A percentile compares a stretch with the other conserved stretches of the same genome.
phyloP scores from a whole-genome alignment of 1,284 basidiomycete genomes.

The Tranzscheliella williamsii region DNA sequence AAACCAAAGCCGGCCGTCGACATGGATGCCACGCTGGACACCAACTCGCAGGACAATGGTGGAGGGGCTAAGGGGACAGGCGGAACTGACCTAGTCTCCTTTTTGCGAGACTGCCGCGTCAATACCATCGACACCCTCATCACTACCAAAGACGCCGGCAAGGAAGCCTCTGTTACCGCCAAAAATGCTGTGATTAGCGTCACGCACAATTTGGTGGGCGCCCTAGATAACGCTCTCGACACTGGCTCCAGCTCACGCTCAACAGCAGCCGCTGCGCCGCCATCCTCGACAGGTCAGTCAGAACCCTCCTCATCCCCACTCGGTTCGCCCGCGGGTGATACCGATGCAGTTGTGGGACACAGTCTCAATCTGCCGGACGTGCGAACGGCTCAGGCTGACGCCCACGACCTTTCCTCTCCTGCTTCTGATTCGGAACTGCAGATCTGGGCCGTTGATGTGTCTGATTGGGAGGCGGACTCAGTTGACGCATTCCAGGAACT shows the following conservation, averaged over 20 bases:
- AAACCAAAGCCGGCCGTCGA: slow-evolving; percentile 13
- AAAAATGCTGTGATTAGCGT: neutral
- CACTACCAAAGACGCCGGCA: slow-evolving; percentile 10
- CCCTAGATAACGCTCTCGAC: neutral
- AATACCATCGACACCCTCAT: slow-evolving; percentile 53
- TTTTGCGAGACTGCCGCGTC: slow-evolving; percentile 49
- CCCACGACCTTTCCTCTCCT: neutral
- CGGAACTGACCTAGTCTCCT: slow-evolving; percentile 53
- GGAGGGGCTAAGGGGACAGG: slow-evolving; percentile 52
- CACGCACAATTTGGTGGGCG: too few species aligned
- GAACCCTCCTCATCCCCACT: neutral
- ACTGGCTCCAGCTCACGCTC: neutral
- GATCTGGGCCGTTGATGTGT: slow-evolving; percentile 47
- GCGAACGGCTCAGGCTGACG: slow-evolving; percentile 13
- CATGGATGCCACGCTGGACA: slow-evolving; percentile 17
- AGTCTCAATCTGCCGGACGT: neutral
- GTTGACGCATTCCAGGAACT: slow-evolving; percentile 3
- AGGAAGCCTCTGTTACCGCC: neutral
- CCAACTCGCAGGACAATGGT: slow-evolving; percentile 13
- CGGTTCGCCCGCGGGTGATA: neutral
- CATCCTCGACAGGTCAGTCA: slow-evolving; percentile 31
- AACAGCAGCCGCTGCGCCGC: neutral
- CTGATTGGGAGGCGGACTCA: slow-evolving; percentile 10
- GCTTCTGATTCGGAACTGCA: slow-evolving; percentile 6
- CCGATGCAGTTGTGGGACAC: too few species aligned